Evolutionary conservation across 1,284 basidiomycete genomes (phyloP).

Genomic region (Lentinula novae-zelandiae): DNA sequence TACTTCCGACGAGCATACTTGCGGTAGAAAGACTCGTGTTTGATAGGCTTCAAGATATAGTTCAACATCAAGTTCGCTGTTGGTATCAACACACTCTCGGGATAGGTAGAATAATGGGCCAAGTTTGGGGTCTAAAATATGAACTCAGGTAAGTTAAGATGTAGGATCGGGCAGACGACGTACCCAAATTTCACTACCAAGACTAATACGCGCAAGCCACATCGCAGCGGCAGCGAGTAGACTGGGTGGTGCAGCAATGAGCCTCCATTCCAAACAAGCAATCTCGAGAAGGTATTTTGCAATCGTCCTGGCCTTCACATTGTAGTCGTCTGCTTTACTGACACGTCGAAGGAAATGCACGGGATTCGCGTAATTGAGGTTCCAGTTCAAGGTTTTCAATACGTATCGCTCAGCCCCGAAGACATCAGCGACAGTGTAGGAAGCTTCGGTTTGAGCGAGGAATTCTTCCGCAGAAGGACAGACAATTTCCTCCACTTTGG

Average conservation of each 20-base stretch:
- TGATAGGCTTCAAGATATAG: conserved; percentile 76
- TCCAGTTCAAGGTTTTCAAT: conserved; percentile 88
- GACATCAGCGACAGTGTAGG: conserved; percentile 86
- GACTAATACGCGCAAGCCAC: conserved; percentile 86
- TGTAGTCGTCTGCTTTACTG: conserved; percentile 96
- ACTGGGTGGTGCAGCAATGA: conserved; percentile 82
- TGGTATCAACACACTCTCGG: conserved; percentile 80
- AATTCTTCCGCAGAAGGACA: conserved; percentile 89
- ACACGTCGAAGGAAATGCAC: conserved; percentile 90
- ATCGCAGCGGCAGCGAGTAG: conserved; percentile 86
- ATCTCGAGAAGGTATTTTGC: conserved; percentile 96
- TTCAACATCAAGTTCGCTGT: conserved; percentile 93
- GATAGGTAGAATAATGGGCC: conserved; percentile 90
- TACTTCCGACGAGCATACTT: conserved; percentile 86
- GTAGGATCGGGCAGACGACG: conserved; percentile 24
- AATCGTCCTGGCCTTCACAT: conserved; percentile 86
- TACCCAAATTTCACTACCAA: conserved; percentile 87
- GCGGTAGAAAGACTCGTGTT: conserved; percentile 76
- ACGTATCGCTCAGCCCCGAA: conserved; percentile 93
- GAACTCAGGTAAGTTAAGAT: conserved; percentile 12
- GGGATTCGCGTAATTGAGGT: conserved; percentile 90
- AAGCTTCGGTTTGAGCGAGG: conserved; percentile 84
- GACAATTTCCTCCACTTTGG: conserved; percentile 96
- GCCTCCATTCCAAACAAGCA: conserved; percentile 80
- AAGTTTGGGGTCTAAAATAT: conserved; percentile 71